Conservation (phyloP, 768 basidiomycete species). For the Leccinum truebloodii region DNA sequence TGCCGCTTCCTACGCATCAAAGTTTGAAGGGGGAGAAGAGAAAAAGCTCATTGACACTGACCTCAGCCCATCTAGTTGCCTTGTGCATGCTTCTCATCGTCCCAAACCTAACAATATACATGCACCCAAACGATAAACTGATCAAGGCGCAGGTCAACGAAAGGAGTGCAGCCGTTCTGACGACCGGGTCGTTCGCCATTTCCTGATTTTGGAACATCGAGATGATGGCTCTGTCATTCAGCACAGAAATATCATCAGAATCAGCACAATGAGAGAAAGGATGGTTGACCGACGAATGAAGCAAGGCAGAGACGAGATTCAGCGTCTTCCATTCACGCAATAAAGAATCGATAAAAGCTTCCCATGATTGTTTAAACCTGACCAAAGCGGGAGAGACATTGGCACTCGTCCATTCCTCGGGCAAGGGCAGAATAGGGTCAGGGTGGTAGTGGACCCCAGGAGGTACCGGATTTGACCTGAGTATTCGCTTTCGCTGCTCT, state of each 20-base stretch:
- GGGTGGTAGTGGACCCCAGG: slow-evolving; percentile 26
- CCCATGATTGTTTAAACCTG: slow-evolving; percentile 69
- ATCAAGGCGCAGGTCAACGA: slow-evolving; percentile 67
- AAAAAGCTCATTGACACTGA: slow-evolving; percentile 22
- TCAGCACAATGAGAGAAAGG: background rate
- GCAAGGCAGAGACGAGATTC: slow-evolving; percentile 70
- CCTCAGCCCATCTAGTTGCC: slow-evolving; percentile 74
- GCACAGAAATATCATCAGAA: background rate
- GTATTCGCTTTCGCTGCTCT: slow-evolving; percentile 15
- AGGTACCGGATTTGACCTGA: slow-evolving; percentile 30
- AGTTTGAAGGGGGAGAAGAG: background rate
- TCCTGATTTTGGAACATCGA: slow-evolving; percentile 60
- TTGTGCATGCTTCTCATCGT: slow-evolving; percentile 73
- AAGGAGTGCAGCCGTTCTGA: slow-evolving; percentile 60
- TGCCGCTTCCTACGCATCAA: slow-evolving; percentile 52
- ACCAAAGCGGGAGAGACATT: slow-evolving; percentile 63
- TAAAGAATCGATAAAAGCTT: slow-evolving; percentile 68
- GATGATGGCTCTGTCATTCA: slow-evolving; percentile 55
- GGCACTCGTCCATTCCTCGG: slow-evolving; percentile 51
- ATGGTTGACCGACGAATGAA: slow-evolving; percentile 43
- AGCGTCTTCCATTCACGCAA: slow-evolving; percentile 74
- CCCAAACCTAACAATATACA: slow-evolving; percentile 73
- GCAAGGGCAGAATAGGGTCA: slow-evolving; percentile 41
- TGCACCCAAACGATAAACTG: slow-evolving; percentile 72
- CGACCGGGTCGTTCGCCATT: slow-evolving; percentile 60